A percentile compares a stretch with the other conserved stretches of the same genome.
These are phyloP conservation scores for Zygoascus tannicola DNA, from an alignment of 805 yeast species.

Conservation along the genomic window DNA sequence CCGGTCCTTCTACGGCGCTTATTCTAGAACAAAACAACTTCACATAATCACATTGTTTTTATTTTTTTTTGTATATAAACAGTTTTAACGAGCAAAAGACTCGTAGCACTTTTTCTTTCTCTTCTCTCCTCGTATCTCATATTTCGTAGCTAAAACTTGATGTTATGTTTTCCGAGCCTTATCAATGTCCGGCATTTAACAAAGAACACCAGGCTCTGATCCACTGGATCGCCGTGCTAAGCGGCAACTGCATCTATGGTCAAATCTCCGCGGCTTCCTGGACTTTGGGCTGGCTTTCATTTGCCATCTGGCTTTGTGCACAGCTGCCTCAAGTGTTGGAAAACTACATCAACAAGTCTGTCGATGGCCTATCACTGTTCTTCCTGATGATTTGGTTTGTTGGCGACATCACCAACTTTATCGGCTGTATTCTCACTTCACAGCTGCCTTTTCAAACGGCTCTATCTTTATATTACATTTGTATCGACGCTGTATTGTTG, in stretches of 20 bases:
- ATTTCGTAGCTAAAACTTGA: too few relatives aligned
- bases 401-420: conserved; percentile 51
- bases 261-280: conserved; percentile 19
- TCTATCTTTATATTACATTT: conserved; percentile 62
- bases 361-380: conserved; percentile 55
- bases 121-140: too few relatives aligned
- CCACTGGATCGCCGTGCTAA: conserved; percentile 18
- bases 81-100: too few relatives aligned
- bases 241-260: conserved; percentile 24
- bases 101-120: too few relatives aligned
- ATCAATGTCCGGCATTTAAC: conserved; percentile 23
- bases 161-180: conserved; percentile 1
- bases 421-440: conserved; percentile 65
- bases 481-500: conserved; percentile 58
- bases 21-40: too few relatives aligned
- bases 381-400: conserved; percentile 55
- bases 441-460: conserved; percentile 76
- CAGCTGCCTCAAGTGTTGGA: conserved; percentile 61
- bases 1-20: too few relatives aligned
- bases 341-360: conserved; percentile 50
- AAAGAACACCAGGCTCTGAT: conserved; percentile 15
- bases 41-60: too few relatives aligned
- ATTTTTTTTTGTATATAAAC: background rate
- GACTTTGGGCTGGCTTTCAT: conserved; percentile 16
- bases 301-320: conserved; percentile 59